phyloP scores from a whole-genome alignment of 2,329 filamentous ascomycete genomes.

The Chaetomiaceae sp. region DNA sequence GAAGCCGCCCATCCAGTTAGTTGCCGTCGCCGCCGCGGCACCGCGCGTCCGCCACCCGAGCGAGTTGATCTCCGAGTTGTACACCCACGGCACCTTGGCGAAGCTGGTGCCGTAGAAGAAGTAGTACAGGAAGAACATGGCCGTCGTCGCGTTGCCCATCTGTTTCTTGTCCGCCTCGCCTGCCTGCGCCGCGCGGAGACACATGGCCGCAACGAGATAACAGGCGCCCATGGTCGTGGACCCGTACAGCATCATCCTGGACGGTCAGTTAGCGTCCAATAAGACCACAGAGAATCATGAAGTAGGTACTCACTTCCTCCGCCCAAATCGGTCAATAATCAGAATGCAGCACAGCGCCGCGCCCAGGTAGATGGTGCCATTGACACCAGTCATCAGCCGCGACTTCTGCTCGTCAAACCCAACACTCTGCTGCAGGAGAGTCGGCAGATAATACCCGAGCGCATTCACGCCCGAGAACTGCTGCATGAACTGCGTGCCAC shows the following conservation, averaged over 20 bases:
- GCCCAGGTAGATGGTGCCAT: constrained; percentile 6
- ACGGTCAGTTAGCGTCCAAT: not conserved
- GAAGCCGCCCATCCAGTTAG: constrained; percentile 13
- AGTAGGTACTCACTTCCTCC: constrained; percentile 11
- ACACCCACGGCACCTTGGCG: constrained; percentile 12
- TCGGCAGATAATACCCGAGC: constrained; percentile 5
- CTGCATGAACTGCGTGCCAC: constrained; percentile 10
- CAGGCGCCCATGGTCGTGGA: constrained; percentile 7
- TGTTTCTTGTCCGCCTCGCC: constrained; percentile 2
- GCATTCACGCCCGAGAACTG: constrained; percentile 10
- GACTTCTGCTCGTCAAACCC: constrained; percentile 8
- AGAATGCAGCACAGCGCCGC: constrained; percentile 7
- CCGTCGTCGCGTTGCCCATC: constrained; percentile 11
- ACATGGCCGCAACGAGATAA: constrained; percentile 7
- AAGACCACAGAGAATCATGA: not conserved
- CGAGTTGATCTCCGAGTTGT: constrained; percentile 12
- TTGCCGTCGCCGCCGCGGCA: constrained; percentile 6
- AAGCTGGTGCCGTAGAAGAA: constrained; percentile 13
- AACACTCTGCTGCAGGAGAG: constrained; percentile 7
- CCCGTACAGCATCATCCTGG: constrained; percentile 10
- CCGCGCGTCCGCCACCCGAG: constrained; percentile 10
- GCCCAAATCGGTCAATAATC: constrained; percentile 10
- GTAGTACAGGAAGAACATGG: constrained; percentile 13
- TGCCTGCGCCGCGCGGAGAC: constrained; percentile 1
- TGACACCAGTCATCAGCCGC: constrained; percentile 8